Base-by-base conservation (phyloP, 495 filamentous ascomycete species). In the Penicillium cataractarum region DNA sequence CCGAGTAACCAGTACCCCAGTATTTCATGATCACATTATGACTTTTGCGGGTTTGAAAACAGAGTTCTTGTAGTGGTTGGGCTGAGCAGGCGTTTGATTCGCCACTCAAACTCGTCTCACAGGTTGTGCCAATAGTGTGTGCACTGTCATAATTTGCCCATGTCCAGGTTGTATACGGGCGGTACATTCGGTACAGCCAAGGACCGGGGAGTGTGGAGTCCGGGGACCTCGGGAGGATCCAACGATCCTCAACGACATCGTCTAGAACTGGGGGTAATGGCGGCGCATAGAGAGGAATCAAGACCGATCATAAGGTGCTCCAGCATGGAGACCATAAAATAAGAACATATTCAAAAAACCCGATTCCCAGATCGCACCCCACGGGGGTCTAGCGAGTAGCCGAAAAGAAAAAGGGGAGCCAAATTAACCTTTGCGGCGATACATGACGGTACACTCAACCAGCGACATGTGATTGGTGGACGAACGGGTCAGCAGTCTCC, bases 191-290 rank as follows among this genome's bases (percentile, higher is more conserved):
- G 31, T 61, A 55, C 59, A 61, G 55, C 55, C 48, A 57, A 57
- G 53, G 27, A 31, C 29, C n/a, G 46, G 62, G 62, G 13, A 48
- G 26, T 60, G 58, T 61, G 63, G 63, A 57, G 63, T 61, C 63
- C 49, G 63, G 64, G 59, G 64, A 44, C 35, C 39, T 58, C 57
- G 46, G 58, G 62, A 58, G 22, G 61, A 63, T 63, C 59, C 24
- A 13, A 26, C 35, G 27, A 22, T 49, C 55, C 42, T 46, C 24
- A 26, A 31, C 37, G 58, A 21, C 0, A 58, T 13, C 42, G 39
- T 7, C 22, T 50, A 55, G 56, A 56, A 8, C 58, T 37, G 42
- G 52, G 52, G 57, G 6, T 24, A n/a, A 37, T 31, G 40, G 19
- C 22, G 29, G 40, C 9, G 21, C 10, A 21, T 1, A 17, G 53